Conservation (phyloP, 129 eudicot species). For the Artemisia tridentata region DNA sequence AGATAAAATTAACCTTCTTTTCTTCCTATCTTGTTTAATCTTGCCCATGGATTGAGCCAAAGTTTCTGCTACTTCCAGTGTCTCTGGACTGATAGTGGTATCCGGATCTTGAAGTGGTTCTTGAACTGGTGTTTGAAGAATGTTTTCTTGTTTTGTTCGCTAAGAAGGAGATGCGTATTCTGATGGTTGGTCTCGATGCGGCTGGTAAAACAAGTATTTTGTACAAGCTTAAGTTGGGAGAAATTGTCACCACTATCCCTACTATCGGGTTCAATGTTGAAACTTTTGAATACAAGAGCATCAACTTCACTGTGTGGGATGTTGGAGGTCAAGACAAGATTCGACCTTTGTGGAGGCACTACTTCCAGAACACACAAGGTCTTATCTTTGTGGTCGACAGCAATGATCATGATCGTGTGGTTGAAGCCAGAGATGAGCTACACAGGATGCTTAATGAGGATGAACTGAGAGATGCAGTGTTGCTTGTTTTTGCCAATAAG, state of each 20-base stretch:
- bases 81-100: too few relatives aligned
- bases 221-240: conserved; percentile 53
- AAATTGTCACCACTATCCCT: conserved; percentile 51
- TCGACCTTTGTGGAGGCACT: conserved; percentile 66
- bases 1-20: too few relatives aligned
- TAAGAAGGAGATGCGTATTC: conserved; percentile 47
- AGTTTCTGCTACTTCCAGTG: too few relatives aligned
- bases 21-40: too few relatives aligned
- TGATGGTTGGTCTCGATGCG: conserved; percentile 59
- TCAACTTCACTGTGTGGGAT: conserved; percentile 57
- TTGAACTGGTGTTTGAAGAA: too few relatives aligned
- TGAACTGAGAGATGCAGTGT: conserved; percentile 55
- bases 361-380: conserved; percentile 67
- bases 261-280: conserved; percentile 57
- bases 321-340: conserved; percentile 67
- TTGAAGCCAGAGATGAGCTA: conserved; percentile 62
- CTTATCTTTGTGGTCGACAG: conserved; percentile 66
- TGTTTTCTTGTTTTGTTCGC: too few relatives aligned
- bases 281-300: conserved; percentile 53
- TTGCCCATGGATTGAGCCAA: too few relatives aligned
- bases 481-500: conserved; percentile 62
- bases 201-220: conserved; percentile 57
- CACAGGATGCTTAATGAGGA: conserved; percentile 68
- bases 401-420: conserved; percentile 59
- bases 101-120: too few relatives aligned